Base-by-base conservation (phyloP, 2,329 filamentous ascomycete species). In the Zasmidium citrigriseum region DNA sequence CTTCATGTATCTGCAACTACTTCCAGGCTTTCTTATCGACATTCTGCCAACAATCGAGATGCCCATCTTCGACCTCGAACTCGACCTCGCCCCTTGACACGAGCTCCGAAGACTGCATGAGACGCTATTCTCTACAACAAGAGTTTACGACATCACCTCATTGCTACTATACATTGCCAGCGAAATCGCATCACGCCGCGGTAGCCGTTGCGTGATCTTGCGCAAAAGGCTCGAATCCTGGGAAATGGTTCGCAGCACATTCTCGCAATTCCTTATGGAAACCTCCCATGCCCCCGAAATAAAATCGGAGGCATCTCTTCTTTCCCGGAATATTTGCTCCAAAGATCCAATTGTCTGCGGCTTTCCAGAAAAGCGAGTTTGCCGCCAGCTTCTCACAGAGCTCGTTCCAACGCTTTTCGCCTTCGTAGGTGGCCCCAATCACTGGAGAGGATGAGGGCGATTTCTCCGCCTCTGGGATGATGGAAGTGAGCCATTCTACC, bases 261-360 rank as follows among this genome's bases (percentile, higher is more conserved):
- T 66, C 60, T 20, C 51, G 52, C 34, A 68, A 41, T 56, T 66
- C 59, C n/a, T 55, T 48, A 14, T 60, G 22, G 45, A 65, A 69
- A n/a, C 59, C 61, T 44, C 56, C 45, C 66, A 68, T 62, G 10
- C 67, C 66, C 5, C 66, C 67, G 51, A 67, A 69, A 51, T 62
- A 69, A 45, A 68, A 68, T 11, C 66, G 50, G 41, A 68, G 38
- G 38, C 60, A 62, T 10, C 55, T 49, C 23, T 62, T 59, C 59
- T 73, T 72, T 2, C 71, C 71, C 1, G 63, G 46, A 5, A 70
- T 56, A 38, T 71, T 71, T 3, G 57, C 54, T 10, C 69, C 67
- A 54, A 71, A 71, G 20, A 74, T 70, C 70, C 71, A 73, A 34
- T 64, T 64, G 24, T 67, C 69, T 11, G 62, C 52, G 10, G 58